These are phyloP conservation scores for Aspergillus sp. DNA, from an alignment of 2,329 filamentous ascomycete genomes.

Conservation along the genomic window DNA sequence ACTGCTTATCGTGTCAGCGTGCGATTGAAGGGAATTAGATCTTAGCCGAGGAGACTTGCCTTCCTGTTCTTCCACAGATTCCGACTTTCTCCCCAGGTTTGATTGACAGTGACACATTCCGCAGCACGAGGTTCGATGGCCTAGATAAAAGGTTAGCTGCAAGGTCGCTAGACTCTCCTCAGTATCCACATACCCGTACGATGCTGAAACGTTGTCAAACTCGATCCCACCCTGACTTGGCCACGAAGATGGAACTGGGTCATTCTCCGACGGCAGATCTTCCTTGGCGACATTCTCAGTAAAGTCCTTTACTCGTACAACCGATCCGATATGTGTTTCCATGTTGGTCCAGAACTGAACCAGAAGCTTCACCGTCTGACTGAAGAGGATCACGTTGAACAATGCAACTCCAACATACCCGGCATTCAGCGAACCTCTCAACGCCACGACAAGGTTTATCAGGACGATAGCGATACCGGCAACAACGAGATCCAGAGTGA, in stretches of 20 bases:
- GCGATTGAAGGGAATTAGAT: neutral
- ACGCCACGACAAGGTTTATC: conserved; percentile 47
- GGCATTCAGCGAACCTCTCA: conserved; percentile 39
- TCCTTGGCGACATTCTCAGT: conserved; percentile 40
- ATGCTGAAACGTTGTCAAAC: conserved; percentile 25
- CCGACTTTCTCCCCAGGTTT: conserved; percentile 37
- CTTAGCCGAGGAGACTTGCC: conserved; percentile 3
- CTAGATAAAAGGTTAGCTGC: neutral
- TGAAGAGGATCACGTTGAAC: conserved; percentile 53
- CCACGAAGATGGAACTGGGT: conserved; percentile 22
- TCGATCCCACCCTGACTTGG: conserved; percentile 27
- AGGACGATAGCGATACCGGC: conserved; percentile 48
- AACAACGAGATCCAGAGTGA: conserved; percentile 52
- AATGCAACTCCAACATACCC: conserved; percentile 54
- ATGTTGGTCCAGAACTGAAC: conserved; percentile 58
- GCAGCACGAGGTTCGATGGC: conserved; percentile 26
- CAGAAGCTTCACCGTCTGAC: conserved; percentile 48
- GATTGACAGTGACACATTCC: conserved; percentile 32
- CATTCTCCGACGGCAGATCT: neutral
- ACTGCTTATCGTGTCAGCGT: neutral
- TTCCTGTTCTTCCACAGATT: conserved; percentile 36
- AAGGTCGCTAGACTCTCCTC: neutral
- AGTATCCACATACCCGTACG: conserved; percentile 19
- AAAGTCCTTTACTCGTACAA: conserved; percentile 59
- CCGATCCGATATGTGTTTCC: conserved; percentile 60